phyloP scores from a whole-genome alignment of 208 protist genomes.

The Strigomonas culicis region DNA sequence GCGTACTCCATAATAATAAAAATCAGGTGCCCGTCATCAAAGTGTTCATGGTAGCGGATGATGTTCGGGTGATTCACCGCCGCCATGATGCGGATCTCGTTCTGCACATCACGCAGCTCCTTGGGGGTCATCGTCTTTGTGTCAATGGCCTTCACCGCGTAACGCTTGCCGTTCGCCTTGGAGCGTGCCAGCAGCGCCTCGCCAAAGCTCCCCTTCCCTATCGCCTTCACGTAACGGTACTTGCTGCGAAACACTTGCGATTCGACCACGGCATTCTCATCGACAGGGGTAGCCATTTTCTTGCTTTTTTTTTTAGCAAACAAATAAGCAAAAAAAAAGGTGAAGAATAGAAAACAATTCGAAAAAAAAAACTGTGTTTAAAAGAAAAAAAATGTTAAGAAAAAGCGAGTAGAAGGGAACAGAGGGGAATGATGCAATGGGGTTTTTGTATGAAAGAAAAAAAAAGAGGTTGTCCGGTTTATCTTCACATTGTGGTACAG shows the following conservation, averaged over 20 bases:
- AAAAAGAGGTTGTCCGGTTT: neutral
- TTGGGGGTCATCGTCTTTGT: conserved; percentile 80
- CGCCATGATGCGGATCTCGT: conserved; percentile 82
- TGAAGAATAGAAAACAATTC: conserved; percentile 1
- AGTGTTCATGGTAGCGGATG: conserved; percentile 91
- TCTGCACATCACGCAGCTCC: conserved; percentile 81
- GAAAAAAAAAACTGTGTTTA: neutral
- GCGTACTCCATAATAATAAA: conserved; percentile 95
- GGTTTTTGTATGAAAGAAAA: neutral
- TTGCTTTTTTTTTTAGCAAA: conserved; percentile 44
- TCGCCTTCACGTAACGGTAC: conserved; percentile 82
- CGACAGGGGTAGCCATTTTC: conserved; percentile 77
- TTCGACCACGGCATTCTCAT: conserved; percentile 72
- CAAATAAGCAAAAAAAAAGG: neutral
- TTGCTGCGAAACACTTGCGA: conserved; percentile 82
- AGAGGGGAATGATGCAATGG: neutral
- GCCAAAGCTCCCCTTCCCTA: conserved; percentile 93
- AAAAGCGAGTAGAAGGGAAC: conserved; percentile 11
- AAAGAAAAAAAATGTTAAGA: neutral
- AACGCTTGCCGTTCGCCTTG: conserved; percentile 71
- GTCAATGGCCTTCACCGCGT: conserved; percentile 91
- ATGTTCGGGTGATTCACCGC: conserved; percentile 90
- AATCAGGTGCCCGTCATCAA: conserved; percentile 82
- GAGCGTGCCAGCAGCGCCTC: conserved; percentile 89
- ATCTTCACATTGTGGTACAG: no score